phyloP scores from a whole-genome alignment of 495 filamentous ascomycete species.

The Trypethelium eluteriae region DNA sequence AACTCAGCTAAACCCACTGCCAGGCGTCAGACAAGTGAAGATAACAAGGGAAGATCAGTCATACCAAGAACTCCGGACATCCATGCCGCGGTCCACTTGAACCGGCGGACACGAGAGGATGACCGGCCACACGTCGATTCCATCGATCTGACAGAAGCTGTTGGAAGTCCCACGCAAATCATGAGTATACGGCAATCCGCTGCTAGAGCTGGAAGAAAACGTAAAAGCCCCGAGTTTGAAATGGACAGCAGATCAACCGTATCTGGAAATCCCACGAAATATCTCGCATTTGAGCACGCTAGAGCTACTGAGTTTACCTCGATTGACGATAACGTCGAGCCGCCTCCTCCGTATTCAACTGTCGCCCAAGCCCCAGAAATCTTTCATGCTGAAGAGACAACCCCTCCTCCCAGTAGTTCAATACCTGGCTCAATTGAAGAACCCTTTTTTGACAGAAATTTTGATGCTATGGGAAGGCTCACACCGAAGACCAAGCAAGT shows the following conservation, averaged over 20 bases:
- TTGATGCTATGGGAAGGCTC: not conserved
- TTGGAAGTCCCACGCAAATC: not conserved
- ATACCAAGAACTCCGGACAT: slow-evolving; percentile 5
- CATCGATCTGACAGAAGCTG: slow-evolving; percentile 63
- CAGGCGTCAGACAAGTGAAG: no score
- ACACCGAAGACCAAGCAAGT: not conserved
- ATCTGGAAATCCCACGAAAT: not conserved
- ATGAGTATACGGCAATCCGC: not conserved
- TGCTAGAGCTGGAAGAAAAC: slow-evolving; percentile 54
- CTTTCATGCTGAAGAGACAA: not conserved
- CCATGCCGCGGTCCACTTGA: not conserved
- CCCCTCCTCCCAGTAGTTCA: slow-evolving; percentile 23
- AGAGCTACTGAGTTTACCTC: slow-evolving; percentile 19
- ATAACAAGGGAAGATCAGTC: not conserved
- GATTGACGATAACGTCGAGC: slow-evolving; percentile 24
- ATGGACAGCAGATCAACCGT: slow-evolving; percentile 33
- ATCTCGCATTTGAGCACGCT: not conserved
- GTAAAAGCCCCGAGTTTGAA: slow-evolving; percentile 65
- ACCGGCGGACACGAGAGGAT: not conserved
- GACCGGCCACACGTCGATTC: slow-evolving; percentile 43
- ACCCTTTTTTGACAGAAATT: not conserved
- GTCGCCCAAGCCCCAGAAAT: slow-evolving; percentile 8
- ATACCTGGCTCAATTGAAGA: slow-evolving; percentile 22
- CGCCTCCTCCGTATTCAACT: slow-evolving; percentile 30
- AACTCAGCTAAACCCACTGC: not conserved